Conservation (phyloP, 164 flowering plant species). For the Vitis rupestris region DNA sequence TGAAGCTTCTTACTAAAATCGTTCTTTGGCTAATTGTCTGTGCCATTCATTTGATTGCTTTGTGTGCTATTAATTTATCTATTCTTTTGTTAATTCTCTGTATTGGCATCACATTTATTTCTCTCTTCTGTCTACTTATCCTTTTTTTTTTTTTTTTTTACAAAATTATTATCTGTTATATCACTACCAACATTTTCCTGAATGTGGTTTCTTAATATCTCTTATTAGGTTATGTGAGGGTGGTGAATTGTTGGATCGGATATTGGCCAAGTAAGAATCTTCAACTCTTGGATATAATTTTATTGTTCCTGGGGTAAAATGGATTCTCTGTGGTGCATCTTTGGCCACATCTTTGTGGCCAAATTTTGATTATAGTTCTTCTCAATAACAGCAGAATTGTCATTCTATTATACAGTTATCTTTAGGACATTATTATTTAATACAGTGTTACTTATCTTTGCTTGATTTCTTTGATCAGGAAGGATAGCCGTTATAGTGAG, state of each 20-base stretch:
- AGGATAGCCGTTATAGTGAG: slow-evolving; percentile 91
- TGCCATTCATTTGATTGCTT: not conserved
- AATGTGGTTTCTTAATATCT: not conserved
- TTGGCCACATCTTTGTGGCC: not conserved
- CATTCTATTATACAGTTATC: not conserved
- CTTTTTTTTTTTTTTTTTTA: not conserved
- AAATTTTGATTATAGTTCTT: not conserved
- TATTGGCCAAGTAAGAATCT: slow-evolving; percentile 82
- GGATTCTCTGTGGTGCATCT: not conserved
- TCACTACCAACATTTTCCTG: not conserved
- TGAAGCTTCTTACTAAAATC: not conserved
- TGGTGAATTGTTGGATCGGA: slow-evolving; percentile 93
- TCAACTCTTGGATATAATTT: not conserved
- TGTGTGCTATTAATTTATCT: not conserved
- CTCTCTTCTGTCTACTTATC: not conserved
- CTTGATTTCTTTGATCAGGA: slow-evolving; percentile 45
- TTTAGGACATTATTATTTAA: too few species aligned
- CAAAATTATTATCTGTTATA: not conserved
- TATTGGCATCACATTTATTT: not conserved
- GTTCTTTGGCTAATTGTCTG: not conserved
- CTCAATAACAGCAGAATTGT: not conserved
- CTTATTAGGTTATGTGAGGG: slow-evolving; percentile 91
- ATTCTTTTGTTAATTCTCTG: not conserved
- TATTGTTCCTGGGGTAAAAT: too few species aligned
- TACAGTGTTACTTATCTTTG: not conserved